Evolutionary conservation across 2,329 filamentous ascomycete species (phyloP).

Genomic region (Periconia digitata): DNA sequence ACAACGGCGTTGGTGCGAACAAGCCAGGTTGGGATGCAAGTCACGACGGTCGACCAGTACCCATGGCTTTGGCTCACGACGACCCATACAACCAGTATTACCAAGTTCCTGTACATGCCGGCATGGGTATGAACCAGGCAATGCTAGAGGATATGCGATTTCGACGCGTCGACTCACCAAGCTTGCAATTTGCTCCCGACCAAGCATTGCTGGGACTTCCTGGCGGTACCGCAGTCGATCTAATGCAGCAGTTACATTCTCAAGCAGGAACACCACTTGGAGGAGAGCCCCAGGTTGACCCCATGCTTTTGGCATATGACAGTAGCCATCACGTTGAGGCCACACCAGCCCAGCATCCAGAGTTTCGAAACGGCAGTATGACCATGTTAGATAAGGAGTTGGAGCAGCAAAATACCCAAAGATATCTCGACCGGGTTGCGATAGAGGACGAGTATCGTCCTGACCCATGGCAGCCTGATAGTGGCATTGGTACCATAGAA

Average conservation of each 20-base stretch:
- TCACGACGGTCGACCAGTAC: conserved; percentile 54
- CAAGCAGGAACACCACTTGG: conserved; percentile 31
- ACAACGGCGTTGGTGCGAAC: conserved; percentile 38
- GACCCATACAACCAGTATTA: conserved; percentile 55
- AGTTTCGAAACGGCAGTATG: conserved; percentile 35
- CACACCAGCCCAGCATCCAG: conserved; percentile 21
- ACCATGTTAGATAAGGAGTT: conserved; percentile 33
- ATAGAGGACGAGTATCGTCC: conserved; percentile 28
- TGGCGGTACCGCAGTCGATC: conserved; percentile 42
- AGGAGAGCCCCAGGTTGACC: conserved; percentile 42
- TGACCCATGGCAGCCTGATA: conserved; percentile 41
- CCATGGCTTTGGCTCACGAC: conserved; percentile 48
- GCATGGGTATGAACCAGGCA: conserved; percentile 25
- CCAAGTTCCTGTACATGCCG: conserved; percentile 51
- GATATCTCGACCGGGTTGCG: conserved; percentile 22
- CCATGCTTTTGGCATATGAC: conserved; percentile 45
- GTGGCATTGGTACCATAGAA: conserved; percentile 40
- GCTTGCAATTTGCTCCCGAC: conserved; percentile 33
- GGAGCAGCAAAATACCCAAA: conserved; percentile 30
- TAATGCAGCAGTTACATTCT: conserved; percentile 37
- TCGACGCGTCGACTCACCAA: conserved; percentile 41
- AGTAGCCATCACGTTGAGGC: conserved; percentile 25
- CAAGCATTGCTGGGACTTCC: conserved; percentile 41
- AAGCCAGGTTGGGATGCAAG: conserved; percentile 55
- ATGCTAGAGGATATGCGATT: conserved; percentile 45